Evolutionary conservation across 2,329 filamentous ascomycete species (phyloP).

Genomic region (Coleophoma cylindrospora): DNA sequence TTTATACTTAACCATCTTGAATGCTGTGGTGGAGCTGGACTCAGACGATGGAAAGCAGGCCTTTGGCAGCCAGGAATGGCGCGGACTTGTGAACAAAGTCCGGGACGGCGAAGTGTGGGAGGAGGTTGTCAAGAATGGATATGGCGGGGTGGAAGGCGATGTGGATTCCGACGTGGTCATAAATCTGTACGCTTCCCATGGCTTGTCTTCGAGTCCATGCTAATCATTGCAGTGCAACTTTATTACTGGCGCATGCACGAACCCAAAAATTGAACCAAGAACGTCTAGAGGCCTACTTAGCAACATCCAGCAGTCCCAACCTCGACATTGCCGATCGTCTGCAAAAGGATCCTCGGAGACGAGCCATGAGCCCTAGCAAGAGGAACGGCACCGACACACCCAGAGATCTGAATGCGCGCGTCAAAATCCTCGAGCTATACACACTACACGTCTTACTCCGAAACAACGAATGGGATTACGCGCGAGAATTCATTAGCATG

Average conservation of each 20-base stretch:
- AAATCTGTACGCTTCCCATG: constrained; percentile 59
- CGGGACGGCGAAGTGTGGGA: constrained; percentile 93
- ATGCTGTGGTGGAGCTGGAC: constrained; percentile 84
- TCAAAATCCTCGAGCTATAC: constrained; percentile 93
- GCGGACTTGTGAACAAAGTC: constrained; percentile 74
- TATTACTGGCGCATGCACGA: constrained; percentile 84
- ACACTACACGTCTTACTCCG: constrained; percentile 90
- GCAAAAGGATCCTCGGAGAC: constrained; percentile 40
- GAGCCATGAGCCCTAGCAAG: constrained; percentile 55
- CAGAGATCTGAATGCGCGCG: constrained; percentile 74
- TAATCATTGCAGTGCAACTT: constrained; percentile 61
- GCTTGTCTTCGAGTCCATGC: too few relatives aligned
- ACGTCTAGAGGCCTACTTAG: constrained; percentile 83
- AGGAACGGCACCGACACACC: constrained; percentile 70
- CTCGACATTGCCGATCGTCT: constrained; percentile 67
- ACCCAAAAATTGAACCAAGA: constrained; percentile 81
- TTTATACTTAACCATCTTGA: constrained; percentile 88
- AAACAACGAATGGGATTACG: constrained; percentile 95
- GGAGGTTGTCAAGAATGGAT: constrained; percentile 81
- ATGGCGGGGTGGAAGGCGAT: constrained; percentile 81
- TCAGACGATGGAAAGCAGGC: constrained; percentile 83
- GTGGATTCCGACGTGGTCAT: constrained; percentile 94
- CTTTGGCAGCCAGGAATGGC: constrained; percentile 85
- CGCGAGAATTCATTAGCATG: constrained; percentile 81
- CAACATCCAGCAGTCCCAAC: constrained; percentile 66